Base-by-base conservation (phyloP, 805 yeast species). In the Blastobotrys americana region DNA sequence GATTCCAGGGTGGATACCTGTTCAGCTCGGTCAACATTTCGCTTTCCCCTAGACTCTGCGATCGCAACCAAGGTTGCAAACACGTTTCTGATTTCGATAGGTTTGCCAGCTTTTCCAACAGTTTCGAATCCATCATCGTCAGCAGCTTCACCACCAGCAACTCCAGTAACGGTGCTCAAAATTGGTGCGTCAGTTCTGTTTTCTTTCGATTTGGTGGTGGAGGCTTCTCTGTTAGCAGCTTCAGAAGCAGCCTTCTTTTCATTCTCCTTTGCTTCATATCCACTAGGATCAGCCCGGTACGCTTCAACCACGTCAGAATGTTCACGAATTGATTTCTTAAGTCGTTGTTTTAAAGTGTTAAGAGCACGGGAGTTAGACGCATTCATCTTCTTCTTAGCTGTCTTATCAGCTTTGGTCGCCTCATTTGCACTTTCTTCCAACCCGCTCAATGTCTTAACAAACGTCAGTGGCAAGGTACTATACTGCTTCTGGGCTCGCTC, bases 41-140 rank as follows among this genome's bases (percentile, higher is more conserved):
- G 90, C 73, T 89, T 89, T 72, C 98, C 98, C 69, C 98, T 82
- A 41, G 88, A 74, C 66, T 93, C 97, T 48, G 84, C 70, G 46
- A 93, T 80, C 44, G 78, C 66, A 62, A 82, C 76, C 62, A 93
- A 73, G 28, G 84, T 77, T 46, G 79, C 70, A 70, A 89, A 87
- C 45, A 88, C 79, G 45, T 70, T 73, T 15, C 68, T 71, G 46
- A 67, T 47, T 34, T 55, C 60, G 36, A 55, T 51, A 3, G 58
- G 55, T 53, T 69, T 69, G 33, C 69, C 67, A 8, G 64, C 59
- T 46, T 60, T 54, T 41, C 70, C 72, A 47, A 65, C 68, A 31
- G 70, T 63, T 20, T 59, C 48, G 48, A 61, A 67, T 42, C 63
- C 70, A 17, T 59, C 67, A 18, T 56, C 62, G 41, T 59, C 67